Base-by-base conservation (phyloP, 192 early-diverging fungal genomes). In the Linnemannia exigua region DNA sequence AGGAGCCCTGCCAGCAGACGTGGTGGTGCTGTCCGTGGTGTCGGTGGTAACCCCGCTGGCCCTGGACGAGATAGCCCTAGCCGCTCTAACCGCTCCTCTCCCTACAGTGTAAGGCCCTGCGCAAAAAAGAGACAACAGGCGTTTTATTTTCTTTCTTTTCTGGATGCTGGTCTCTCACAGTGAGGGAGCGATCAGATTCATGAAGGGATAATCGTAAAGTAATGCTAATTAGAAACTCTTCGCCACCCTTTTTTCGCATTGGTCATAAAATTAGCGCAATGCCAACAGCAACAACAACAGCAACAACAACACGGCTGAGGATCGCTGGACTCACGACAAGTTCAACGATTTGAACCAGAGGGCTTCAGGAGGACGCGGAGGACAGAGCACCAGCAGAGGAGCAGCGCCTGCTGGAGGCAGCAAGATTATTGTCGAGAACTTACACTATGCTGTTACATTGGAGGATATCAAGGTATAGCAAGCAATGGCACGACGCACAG, bases 391-490 rank as follows among this genome's bases (percentile, higher is more conserved):
- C 67, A 67, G 19, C 35, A 69, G 35, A 52, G 47, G 15, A 16
- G 50, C 67, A 36, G 54, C 38, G 31, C n/a, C n/a, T n/a, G 12
- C 58, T 20, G 52, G 74, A 50, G 87, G 87, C 66, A 25, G 76
- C 48, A 89, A 85, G 81, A 70, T 89, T 12, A 48, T 77, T 52
- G 88, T 92, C 19, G 91, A 92, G 72, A 92, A 92, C 70, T 51
- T 92, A 70, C 89, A 90, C 72, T 92, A 92, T 75, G 87, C 91
- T 74, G 91, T 92, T 19, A 92, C 91, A 22, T 82, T 91, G 86
- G 81, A 88, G 35, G 91, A 92, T 73, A 78, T 92, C 50, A 75
- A 89, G 80, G 91, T 92, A 76, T 41, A 14, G 20, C 28, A 47
- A 15, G 38, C n/a, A 46, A 51, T 44, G 5, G 79, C 22, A n/a